phyloP scores from a whole-genome alignment of 2,329 filamentous ascomycete genomes.

The Pseudogymnoascus sp. region DNA sequence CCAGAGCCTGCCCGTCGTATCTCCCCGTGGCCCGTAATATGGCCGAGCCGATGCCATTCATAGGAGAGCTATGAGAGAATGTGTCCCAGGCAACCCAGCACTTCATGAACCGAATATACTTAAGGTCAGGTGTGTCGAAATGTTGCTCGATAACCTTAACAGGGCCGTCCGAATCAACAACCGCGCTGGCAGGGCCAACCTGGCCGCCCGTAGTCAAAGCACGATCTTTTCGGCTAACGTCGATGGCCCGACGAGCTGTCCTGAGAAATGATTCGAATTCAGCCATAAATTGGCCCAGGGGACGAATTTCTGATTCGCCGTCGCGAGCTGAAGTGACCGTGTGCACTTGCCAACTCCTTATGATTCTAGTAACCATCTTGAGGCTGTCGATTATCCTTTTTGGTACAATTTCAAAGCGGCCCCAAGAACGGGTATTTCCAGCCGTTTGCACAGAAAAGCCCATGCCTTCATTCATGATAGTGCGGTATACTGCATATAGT shows the following conservation, averaged over 20 bases:
- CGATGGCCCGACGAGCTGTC: conserved; percentile 42
- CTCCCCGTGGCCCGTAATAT: conserved; percentile 53
- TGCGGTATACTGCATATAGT: conserved; percentile 3
- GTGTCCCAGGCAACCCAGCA: conserved; percentile 53
- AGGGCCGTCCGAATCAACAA: conserved; percentile 8
- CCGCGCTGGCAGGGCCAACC: conserved; percentile 30
- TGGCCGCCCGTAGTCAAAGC: conserved; percentile 43
- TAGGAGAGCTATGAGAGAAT: conserved; percentile 42
- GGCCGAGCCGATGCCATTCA: conserved; percentile 54
- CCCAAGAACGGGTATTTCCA: background rate
- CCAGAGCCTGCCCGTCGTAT: conserved; percentile 46
- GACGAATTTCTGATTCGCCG: background rate
- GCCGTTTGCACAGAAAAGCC: background rate
- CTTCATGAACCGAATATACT: conserved; percentile 61
- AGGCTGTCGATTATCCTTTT: conserved; percentile 1
- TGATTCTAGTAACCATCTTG: background rate
- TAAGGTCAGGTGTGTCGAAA: conserved; percentile 33
- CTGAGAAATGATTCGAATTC: conserved; percentile 38
- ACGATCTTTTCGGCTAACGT: conserved; percentile 41
- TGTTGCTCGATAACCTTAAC: conserved; percentile 14
- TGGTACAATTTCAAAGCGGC: conserved; percentile 4
- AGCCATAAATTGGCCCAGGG: conserved; percentile 14
- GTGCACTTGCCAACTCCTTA: conserved; percentile 1
- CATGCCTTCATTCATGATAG: conserved; percentile 2
- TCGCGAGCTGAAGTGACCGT: background rate